Conservation (phyloP, 1,284 basidiomycete genomes). For the Termitomyces sp. region DNA sequence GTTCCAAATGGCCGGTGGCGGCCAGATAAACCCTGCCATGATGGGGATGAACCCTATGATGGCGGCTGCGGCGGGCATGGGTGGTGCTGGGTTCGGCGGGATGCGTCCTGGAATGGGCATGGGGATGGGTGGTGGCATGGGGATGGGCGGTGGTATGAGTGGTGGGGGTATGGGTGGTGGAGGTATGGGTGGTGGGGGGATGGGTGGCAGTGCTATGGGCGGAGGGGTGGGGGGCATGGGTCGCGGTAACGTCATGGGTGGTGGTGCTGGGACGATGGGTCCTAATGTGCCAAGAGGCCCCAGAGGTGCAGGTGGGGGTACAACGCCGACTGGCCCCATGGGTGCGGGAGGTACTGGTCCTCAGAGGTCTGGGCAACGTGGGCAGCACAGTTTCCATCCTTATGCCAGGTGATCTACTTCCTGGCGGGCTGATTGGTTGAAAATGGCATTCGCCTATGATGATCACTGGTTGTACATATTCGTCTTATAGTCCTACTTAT, state of each 20-base stretch:
- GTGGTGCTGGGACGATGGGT: constrained; percentile 31
- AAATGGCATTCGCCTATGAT: neutral
- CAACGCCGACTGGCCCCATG: constrained; percentile 37
- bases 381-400: constrained; percentile 76
- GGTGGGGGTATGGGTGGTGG: constrained; percentile 19
- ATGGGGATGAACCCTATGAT: constrained; percentile 42
- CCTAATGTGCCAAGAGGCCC: constrained; percentile 67
- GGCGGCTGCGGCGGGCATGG: constrained; percentile 28
- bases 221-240: constrained; percentile 21
- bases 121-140: constrained; percentile 31
- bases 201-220: constrained; percentile 26
- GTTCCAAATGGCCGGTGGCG: constrained; percentile 68
- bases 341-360: constrained; percentile 55
- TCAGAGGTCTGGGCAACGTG: constrained; percentile 63
- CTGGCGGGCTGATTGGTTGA: neutral
- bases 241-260: constrained; percentile 28
- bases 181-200: constrained; percentile 25
- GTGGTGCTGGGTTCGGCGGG: constrained; percentile 34
- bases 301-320: constrained; percentile 49
- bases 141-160: constrained; percentile 25
- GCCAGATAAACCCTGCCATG: constrained; percentile 51
- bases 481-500: constrained; percentile 14
- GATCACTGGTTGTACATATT: constrained; percentile 11
- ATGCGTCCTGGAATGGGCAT: constrained; percentile 39
- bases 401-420: constrained; percentile 47